Conservation (phyloP, 2,329 filamentous ascomycete genomes). For the Penicillium sp. region DNA sequence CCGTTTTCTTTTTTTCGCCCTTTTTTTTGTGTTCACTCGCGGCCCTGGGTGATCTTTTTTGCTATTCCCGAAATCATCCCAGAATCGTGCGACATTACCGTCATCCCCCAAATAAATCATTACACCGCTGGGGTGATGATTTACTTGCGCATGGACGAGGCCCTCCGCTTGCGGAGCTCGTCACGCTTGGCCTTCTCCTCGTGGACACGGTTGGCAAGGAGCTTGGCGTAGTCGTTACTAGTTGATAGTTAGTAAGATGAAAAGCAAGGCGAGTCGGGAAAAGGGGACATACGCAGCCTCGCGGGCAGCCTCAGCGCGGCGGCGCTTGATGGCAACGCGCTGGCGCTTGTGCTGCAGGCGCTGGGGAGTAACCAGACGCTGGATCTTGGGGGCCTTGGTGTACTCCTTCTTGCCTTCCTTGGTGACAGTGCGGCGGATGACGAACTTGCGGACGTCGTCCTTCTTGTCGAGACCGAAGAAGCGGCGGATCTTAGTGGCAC, state of each 20-base stretch:
- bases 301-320: constrained; percentile 94
- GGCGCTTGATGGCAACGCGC: constrained; percentile 95
- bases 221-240: constrained; percentile 93
- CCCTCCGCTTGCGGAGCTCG: constrained; percentile 94
- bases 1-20: constrained; percentile 18
- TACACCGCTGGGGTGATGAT: constrained; percentile 34
- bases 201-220: constrained; percentile 94
- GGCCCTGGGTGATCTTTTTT: constrained; percentile 22
- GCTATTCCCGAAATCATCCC: constrained; percentile 28
- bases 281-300: constrained; percentile 84
- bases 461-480: constrained; percentile 99
- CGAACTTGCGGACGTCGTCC: constrained; percentile 99
- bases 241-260: constrained; percentile 23
- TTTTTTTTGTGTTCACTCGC: constrained; percentile 25
- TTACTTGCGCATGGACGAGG: constrained; percentile 91
- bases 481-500: constrained; percentile 98
- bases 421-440: constrained; percentile 97
- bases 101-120: constrained; percentile 31
- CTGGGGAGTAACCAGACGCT: constrained; percentile 98
- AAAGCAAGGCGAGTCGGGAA: constrained; percentile 29
- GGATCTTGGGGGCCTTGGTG: constrained; percentile 99
- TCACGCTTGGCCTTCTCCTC: constrained; percentile 94
- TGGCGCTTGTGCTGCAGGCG: constrained; percentile 99
- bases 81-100: constrained; percentile 38
- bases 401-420: constrained; percentile 96